phyloP scores from a whole-genome alignment of 2,329 filamentous ascomycete genomes.

The Aspergillus cejpii region DNA sequence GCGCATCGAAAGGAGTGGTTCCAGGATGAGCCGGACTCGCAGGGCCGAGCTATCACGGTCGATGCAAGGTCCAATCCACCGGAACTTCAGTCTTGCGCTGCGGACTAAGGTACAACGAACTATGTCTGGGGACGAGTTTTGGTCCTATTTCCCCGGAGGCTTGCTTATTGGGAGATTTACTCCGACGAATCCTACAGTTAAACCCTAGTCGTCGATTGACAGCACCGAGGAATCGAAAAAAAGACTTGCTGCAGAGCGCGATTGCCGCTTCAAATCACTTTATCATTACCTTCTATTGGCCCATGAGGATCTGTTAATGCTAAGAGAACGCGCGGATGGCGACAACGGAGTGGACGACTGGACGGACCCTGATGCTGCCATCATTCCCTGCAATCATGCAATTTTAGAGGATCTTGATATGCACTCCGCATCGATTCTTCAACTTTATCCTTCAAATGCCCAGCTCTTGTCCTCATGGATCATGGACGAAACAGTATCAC shows the following conservation, averaged over 20 bases:
- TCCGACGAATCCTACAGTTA: neutral
- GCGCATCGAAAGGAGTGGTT: neutral
- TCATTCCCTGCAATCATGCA: slow-evolving; percentile 5
- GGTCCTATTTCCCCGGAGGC: neutral
- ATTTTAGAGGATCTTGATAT: neutral
- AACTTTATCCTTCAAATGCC: neutral
- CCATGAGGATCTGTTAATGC: too few relatives aligned
- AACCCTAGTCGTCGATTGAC: neutral
- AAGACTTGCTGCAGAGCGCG: neutral
- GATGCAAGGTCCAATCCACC: neutral
- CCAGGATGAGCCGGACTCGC: neutral
- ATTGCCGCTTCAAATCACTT: too few relatives aligned
- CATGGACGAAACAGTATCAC: slow-evolving; percentile 3
- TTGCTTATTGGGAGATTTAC: neutral
- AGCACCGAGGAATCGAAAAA: neutral
- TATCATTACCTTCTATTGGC: too few relatives aligned
- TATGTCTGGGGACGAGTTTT: neutral
- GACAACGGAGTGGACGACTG: neutral
- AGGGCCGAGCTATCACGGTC: neutral
- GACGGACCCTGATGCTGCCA: slow-evolving; percentile 4
- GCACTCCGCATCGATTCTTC: too few relatives aligned
- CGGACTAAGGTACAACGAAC: neutral
- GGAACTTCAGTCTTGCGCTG: neutral
- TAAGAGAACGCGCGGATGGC: neutral
- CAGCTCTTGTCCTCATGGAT: neutral